Evolutionary conservation across 2,329 filamentous ascomycete genomes (phyloP), one percentile per base, ranked within the genome.

Genomic region (Coccinonectria pachysandricola): DNA sequence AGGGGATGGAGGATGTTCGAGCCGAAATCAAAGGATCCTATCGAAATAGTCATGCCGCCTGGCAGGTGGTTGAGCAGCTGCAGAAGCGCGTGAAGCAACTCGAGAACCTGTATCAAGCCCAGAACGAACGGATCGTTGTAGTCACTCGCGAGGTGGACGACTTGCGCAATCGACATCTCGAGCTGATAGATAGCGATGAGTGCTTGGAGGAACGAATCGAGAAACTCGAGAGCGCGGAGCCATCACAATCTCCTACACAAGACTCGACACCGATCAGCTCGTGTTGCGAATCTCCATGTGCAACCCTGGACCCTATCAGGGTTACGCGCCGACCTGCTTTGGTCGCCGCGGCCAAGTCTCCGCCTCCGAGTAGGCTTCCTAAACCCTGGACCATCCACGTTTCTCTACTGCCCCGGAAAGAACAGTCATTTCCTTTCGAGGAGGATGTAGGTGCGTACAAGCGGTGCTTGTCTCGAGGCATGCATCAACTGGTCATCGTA

Each of bases 371-470:
- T 19, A 21, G 26, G 22, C 29, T 37, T 21, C 46, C 53, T 11
- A 55, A 52, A 28, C 50, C 58, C 5, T 75, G 71, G 71, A 74
- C 70, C 2, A 65, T 75, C 15, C 70, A 75, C 39, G 57, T 75
- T 18, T 75, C 71, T 3, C 58, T 75, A 8, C 56, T 75, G 19
- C 71, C 71, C 4, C 64, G 61, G 23, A 57, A 56, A 8, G 59
- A 59, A 17, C 62, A 68, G 30, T 64, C 68, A 4, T 72, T 74
- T 36, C 71, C 71, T 0, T 75, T 75, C 43, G 71, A 75, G 48
- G 70, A 71, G 42, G 68, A 74, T 37, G 74, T 70, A 9, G 65
- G 59, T 20, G 69, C 70, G 4, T 75, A 75, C 48, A 73, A 73
- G 42, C 60, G 71, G 21, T 74, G 69, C 22, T 55, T 75, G 4